A percentile compares a stretch with the other conserved stretches of the same genome.
Evolutionary conservation across 441 rosid genomes (phyloP).

Genomic region (Arabidopsis lyrata): DNA sequence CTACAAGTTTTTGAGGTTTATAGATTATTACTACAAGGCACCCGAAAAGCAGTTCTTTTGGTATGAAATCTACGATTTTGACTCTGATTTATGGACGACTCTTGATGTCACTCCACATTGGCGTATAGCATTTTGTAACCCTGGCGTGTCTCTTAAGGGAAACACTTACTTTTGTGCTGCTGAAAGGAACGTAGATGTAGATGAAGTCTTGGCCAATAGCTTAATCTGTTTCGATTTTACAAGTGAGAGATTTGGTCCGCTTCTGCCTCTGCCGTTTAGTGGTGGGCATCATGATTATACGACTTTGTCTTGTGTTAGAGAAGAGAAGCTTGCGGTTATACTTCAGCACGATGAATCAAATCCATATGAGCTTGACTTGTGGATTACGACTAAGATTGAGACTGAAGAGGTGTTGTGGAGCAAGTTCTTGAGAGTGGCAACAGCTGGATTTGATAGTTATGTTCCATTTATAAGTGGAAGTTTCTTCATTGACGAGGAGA

Average conservation of each 20-base stretch:
- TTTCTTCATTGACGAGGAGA: conserved; percentile 16
- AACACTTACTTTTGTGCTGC: conserved; percentile 6
- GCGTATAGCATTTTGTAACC: background rate
- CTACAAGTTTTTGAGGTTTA: conserved; percentile 16
- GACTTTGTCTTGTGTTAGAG: conserved; percentile 14
- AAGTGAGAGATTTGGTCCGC: background rate
- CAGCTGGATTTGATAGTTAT: background rate
- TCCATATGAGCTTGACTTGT: background rate
- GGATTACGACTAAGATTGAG: conserved; percentile 21
- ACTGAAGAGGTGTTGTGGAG: background rate
- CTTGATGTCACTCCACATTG: background rate
- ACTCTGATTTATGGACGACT: background rate
- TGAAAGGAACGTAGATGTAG: too few species aligned
- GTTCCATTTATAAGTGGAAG: background rate
- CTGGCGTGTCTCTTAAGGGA: conserved; percentile 3
- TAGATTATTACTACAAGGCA: background rate
- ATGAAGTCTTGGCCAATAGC: too few species aligned
- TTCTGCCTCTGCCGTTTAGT: background rate
- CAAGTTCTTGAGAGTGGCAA: background rate
- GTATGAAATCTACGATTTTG: conserved; percentile 9
- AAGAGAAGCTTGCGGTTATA: conserved; percentile 22
- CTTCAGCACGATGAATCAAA: background rate
- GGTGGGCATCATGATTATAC: background rate
- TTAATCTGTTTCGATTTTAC: conserved; percentile 31
- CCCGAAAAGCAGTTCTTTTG: too few species aligned